phyloP scores from a whole-genome alignment of 768 basidiomycete genomes.

The Exidia glandulosa region DNA sequence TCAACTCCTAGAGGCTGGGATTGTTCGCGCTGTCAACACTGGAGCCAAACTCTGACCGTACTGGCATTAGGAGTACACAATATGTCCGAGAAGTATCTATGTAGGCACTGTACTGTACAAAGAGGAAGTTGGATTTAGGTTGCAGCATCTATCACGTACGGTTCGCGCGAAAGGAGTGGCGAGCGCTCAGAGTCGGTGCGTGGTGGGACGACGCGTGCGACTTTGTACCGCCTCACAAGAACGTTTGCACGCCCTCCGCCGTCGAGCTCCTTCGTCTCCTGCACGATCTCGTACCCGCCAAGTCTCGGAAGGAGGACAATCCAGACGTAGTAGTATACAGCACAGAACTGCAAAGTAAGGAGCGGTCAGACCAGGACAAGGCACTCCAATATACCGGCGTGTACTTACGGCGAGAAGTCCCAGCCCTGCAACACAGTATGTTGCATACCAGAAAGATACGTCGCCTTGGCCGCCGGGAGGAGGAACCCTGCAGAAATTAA shows the following conservation, averaged over 20 bases:
- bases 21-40: background rate
- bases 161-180: background rate
- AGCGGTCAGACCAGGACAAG: background rate
- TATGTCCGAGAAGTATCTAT: too few relatives aligned
- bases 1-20: background rate
- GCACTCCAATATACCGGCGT: background rate
- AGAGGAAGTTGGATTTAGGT: background rate
- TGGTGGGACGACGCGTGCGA: background rate
- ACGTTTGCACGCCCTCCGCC: constrained; percentile 8
- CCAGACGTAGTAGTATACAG: constrained; percentile 27
- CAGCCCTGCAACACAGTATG: constrained; percentile 19
- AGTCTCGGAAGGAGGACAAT: constrained; percentile 32
- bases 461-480: constrained; percentile 17
- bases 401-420: constrained; percentile 16
- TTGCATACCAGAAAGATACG: constrained; percentile 22
- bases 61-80: too few relatives aligned
- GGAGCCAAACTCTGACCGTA: background rate
- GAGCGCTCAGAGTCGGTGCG: background rate
- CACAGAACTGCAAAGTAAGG: constrained; percentile 9
- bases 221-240: constrained; percentile 7
- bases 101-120: too few relatives aligned
- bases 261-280: constrained; percentile 13
- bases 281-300: constrained; percentile 35
- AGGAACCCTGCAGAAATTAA: constrained; percentile 12
- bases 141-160: background rate